Conservation (phyloP, 2,329 filamentous ascomycete genomes). For the Metarhizium anisopliae region DNA sequence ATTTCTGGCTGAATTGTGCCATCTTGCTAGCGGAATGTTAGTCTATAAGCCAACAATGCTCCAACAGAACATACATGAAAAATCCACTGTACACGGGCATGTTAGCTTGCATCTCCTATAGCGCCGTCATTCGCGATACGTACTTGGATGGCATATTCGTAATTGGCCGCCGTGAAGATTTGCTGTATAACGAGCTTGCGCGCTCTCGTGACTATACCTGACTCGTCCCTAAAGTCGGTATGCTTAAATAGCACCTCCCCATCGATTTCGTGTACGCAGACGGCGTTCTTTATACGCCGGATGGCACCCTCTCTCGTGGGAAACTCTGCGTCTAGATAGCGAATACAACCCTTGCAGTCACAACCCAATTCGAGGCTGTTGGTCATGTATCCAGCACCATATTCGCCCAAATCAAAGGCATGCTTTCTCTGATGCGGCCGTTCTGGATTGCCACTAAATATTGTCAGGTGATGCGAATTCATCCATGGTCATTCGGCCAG, state of each 20-base stretch:
- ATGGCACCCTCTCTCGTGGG: constrained; percentile 68
- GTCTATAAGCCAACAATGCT: constrained; percentile 8
- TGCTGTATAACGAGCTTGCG: constrained; percentile 66
- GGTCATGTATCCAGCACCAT: constrained; percentile 76
- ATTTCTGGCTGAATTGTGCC: constrained; percentile 88
- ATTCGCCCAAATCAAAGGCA: constrained; percentile 73
- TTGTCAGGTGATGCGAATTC: background rate
- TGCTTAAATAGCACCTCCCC: constrained; percentile 89
- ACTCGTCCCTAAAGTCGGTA: constrained; percentile 86
- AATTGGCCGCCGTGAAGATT: constrained; percentile 92
- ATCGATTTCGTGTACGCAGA: constrained; percentile 94
- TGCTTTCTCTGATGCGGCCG: constrained; percentile 74
- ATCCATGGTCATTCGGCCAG: constrained; percentile 1
- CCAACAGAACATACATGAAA: constrained; percentile 47
- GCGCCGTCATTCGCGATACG: constrained; percentile 2
- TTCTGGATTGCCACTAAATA: constrained; percentile 57
- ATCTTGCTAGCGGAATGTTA: constrained; percentile 48
- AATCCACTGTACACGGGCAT: constrained; percentile 60
- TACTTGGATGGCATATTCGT: constrained; percentile 62
- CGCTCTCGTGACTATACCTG: constrained; percentile 61
- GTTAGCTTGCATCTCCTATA: constrained; percentile 26
- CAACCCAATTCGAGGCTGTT: constrained; percentile 69
- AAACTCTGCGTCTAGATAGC: constrained; percentile 84
- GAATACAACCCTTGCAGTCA: constrained; percentile 83
- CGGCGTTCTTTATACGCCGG: constrained; percentile 81